Evolutionary conservation across 768 basidiomycete species (phyloP), one percentile per base, ranked within the genome.

Genomic region (Termitomyces sp.): DNA sequence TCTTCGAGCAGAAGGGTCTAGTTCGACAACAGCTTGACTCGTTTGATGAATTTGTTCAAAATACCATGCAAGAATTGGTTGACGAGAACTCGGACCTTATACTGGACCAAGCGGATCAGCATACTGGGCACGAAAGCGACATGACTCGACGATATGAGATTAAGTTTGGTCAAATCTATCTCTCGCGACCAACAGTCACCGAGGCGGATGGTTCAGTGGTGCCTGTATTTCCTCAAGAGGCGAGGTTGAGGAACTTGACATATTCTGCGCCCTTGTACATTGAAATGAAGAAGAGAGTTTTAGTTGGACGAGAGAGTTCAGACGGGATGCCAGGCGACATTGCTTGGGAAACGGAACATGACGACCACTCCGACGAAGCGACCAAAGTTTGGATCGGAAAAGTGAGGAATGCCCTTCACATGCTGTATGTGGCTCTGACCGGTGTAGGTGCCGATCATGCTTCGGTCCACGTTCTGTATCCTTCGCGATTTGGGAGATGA

Each of bases 11-110:
- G 70, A 97, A 96, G 71, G 96, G 96, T 73, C 88, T 99, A 59
- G 97, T 98, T 52, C 85, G 93, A 47, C 97, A 99, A 69, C 97
- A 99, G 70, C 84, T 98, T 53, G 94, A 96, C 75, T 95, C 92
- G 11, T 99, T 96, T 72, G 94, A 99, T 69, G 96, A 98, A 74
- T 99, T 98, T 66, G 92, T 99, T 34, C 94, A 98, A 68, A 98
- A 98, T 64, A 98, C 94, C 14, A 97, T 99, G 94, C 96, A 98
- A 73, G 97, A 98, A 70, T 80, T 99, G 25, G 95, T 99, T 21
- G 97, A 98, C 69, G 97, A 99, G 74, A 92, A 92, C 61, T 75
- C 88, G n/a, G 92, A 93, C 65, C 84, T 99, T 66, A 94, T 96
- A 61, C 78, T 99, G 47, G 96, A 98, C 74, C 97, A 98, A 73